Percentiles rank a stretch among this genome's conserved stretches.
phyloP scores from a whole-genome alignment of 2,329 filamentous ascomycete genomes.

The Ceratocystis huliohia region DNA sequence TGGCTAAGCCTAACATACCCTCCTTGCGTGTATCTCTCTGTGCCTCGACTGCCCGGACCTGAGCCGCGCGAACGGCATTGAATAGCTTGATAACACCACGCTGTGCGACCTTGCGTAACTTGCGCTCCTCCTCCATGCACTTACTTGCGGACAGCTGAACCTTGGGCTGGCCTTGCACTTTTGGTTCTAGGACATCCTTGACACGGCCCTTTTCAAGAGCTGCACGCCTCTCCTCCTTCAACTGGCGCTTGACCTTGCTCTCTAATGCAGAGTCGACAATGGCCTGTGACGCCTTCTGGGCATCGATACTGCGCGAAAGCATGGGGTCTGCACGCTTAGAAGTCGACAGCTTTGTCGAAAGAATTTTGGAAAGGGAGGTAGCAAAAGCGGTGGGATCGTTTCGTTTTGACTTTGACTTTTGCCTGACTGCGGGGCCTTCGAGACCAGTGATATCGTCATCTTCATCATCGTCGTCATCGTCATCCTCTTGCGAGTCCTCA shows the following conservation, averaged over 20 bases:
- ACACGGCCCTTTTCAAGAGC: slow-evolving; percentile 78
- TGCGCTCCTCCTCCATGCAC: slow-evolving; percentile 55
- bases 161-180: slow-evolving; percentile 11
- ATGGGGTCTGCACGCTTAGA: slow-evolving; percentile 79
- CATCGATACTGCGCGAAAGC: slow-evolving; percentile 67
- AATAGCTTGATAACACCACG: slow-evolving; percentile 92
- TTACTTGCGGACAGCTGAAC: slow-evolving; percentile 29
- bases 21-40: slow-evolving; percentile 55
- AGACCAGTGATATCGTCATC: slow-evolving; percentile 34
- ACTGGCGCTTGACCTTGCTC: slow-evolving; percentile 61
- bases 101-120: slow-evolving; percentile 75
- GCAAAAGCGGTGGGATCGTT: slow-evolving; percentile 88
- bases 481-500: slow-evolving; percentile 25
- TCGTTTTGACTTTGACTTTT: slow-evolving; percentile 56
- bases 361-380: slow-evolving; percentile 83
- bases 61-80: slow-evolving; percentile 84
- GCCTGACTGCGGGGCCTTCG: slow-evolving; percentile 24
- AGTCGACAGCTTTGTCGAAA: slow-evolving; percentile 74
- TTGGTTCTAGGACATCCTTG: slow-evolving; percentile 57
- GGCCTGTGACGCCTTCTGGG: slow-evolving; percentile 57
- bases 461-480: slow-evolving; percentile 26
- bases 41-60: slow-evolving; percentile 74
- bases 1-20: slow-evolving; percentile 64
- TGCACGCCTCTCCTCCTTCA: slow-evolving; percentile 67
- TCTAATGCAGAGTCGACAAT: slow-evolving; percentile 68